phyloP scores from a whole-genome alignment of 2,329 filamentous ascomycete species.

The Leptosphaerulina australis region DNA sequence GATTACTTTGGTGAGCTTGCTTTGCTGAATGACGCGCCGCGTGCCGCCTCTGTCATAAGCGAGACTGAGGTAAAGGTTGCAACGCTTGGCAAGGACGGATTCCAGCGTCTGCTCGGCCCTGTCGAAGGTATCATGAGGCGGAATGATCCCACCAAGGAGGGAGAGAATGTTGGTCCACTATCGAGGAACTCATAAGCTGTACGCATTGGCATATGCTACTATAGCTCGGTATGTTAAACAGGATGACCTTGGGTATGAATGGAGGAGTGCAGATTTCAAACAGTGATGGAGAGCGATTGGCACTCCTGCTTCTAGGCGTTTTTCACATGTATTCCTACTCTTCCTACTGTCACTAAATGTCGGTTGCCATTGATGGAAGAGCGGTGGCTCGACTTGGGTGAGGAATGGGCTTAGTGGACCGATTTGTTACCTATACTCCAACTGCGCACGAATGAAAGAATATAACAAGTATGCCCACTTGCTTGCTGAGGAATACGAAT shows the following conservation, averaged over 20 bases:
- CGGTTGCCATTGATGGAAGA: constrained; percentile 28
- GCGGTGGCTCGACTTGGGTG: constrained; percentile 18
- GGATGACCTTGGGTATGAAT: not conserved
- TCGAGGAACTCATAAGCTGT: constrained; percentile 32
- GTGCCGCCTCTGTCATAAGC: constrained; percentile 86
- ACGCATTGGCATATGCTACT: not conserved
- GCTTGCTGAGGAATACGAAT: not conserved
- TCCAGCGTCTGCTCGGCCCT: constrained; percentile 89
- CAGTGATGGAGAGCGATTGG: not conserved
- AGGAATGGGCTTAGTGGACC: constrained; percentile 27
- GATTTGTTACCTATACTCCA: constrained; percentile 41
- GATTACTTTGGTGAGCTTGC: constrained; percentile 98
- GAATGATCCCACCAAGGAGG: constrained; percentile 61
- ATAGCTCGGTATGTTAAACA: constrained; percentile 1
- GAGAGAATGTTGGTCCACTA: constrained; percentile 67
- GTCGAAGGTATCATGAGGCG: constrained; percentile 95
- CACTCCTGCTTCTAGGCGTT: constrained; percentile 12
- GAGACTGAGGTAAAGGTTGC: constrained; percentile 91
- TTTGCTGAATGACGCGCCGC: constrained; percentile 88
- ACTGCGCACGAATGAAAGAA: constrained; percentile 31
- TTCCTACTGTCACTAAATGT: constrained; percentile 49
- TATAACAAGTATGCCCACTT: not conserved
- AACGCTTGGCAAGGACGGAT: constrained; percentile 88
- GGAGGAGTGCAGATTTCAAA: constrained; percentile 5
- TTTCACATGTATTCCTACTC: constrained; percentile 45